phyloP scores from a whole-genome alignment of 371 early-diverging fungal genomes.

The Syncephalastrum racemosum region DNA sequence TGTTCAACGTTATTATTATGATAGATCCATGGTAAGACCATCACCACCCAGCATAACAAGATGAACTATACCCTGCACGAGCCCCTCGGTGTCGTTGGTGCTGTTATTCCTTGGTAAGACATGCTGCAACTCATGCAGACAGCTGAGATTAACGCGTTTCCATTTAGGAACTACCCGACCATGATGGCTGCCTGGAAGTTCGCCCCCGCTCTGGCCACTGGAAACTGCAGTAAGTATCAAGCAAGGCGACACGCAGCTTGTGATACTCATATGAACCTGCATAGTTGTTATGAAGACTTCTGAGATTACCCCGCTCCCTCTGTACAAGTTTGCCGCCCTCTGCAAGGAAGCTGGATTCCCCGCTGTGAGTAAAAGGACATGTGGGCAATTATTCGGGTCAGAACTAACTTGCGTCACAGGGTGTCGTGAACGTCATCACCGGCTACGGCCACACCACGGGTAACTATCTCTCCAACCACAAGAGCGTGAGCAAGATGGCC shows the following conservation, averaged over 20 bases:
- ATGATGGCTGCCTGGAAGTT: slow-evolving; percentile 83
- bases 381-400: neutral
- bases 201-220: slow-evolving; percentile 81
- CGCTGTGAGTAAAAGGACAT: slow-evolving; percentile 32
- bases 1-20: slow-evolving; percentile 28
- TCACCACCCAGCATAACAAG: slow-evolving; percentile 39
- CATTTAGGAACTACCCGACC: slow-evolving; percentile 69
- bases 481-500: slow-evolving; percentile 37
- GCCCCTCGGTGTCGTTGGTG: slow-evolving; percentile 80
- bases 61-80: slow-evolving; percentile 72
- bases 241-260: neutral
- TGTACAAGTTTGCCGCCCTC: slow-evolving; percentile 46
- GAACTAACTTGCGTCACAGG: slow-evolving; percentile 20
- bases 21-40: slow-evolving; percentile 61
- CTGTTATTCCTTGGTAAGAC: slow-evolving; percentile 60
- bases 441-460: slow-evolving; percentile 46
- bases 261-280: neutral
- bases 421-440: slow-evolving; percentile 76
- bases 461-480: slow-evolving; percentile 25
- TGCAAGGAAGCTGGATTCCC: slow-evolving; percentile 47
- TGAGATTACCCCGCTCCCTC: slow-evolving; percentile 55
- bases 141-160: neutral
- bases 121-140: neutral
- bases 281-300: slow-evolving; percentile 56
- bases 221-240: slow-evolving; percentile 52